Base-by-base conservation (phyloP, 148 eudicot species). In the Vaccinium macrocarpon region DNA sequence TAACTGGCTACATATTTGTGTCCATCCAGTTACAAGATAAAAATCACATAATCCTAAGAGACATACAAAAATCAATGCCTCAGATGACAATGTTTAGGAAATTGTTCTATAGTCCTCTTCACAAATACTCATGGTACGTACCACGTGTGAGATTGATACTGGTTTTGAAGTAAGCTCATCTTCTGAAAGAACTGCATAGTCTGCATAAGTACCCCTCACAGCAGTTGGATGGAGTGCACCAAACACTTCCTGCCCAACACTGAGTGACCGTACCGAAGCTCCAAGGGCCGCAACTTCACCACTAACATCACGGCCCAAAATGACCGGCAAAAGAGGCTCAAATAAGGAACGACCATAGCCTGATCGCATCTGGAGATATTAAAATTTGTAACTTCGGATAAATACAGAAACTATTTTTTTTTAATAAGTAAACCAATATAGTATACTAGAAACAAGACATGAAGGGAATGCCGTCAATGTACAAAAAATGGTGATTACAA, bases 211-310 rank as follows among this genome's bases (percentile, higher is more conserved):
- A 82, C 99, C 99, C 94, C 99, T 93, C 75, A 91, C 84, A 80
- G 99, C 99, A 77, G 99, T 97, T 86, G 99, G 99, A 92, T 93
- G 98, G 85, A 95, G 86, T 46, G 99, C 97, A 59, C 99, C 99
- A 85, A 95, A 97, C 48, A 97, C 99, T 82, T 97, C 95, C 88
- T 95, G 94, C 27, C 99, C 99, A 72, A 97, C 90, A 84, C 82
- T 82, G 27, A 97, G 83, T 1, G 96, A 91, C 64, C 79, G 89
- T 66, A 95, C 97, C 71, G 92, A 90, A 86, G 83, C 77, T 88
- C 99, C 99, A 87, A 92, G 87, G 49, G 93, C 98, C 16, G 90
- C 98, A 82, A 97, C 96, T 90, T 93, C 97, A 89, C 99, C 99
- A 85, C 99, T 97, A 83, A 97, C 86, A 92, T 97, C 99, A 88